These are phyloP conservation scores for Stellera chamaejasme DNA, from an alignment of 345 rosid genomes.

Conservation along the genomic window DNA sequence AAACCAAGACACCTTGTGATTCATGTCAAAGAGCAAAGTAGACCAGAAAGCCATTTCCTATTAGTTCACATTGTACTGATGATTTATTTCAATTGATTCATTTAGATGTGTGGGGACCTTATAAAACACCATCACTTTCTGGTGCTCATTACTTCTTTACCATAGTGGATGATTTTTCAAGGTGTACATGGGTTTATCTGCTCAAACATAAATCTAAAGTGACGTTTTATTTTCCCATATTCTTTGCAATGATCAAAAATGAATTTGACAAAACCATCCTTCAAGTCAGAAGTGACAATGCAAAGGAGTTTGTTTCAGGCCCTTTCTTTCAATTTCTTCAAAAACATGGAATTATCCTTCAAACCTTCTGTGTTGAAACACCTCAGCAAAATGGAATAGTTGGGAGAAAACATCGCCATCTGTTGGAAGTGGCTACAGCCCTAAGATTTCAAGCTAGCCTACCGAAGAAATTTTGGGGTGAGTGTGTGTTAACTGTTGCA, in stretches of 20 bases:
- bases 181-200: background rate
- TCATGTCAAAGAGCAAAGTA: background rate
- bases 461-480: background rate
- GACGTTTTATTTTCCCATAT: background rate
- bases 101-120: background rate
- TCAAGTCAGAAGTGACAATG: too few relatives aligned
- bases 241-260: background rate
- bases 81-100: background rate
- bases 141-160: conserved; percentile 1
- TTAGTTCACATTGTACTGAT: background rate
- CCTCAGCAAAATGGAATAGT: too few relatives aligned
- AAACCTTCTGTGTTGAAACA: too few relatives aligned
- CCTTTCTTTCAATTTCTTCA: too few relatives aligned
- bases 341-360: too few relatives aligned
- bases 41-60: background rate
- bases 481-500: background rate
- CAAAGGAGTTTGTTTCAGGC: too few relatives aligned
- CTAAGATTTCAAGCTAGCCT: background rate
- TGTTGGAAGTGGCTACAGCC: conserved; percentile 1
- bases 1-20: background rate
- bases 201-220: background rate
- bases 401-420: background rate
- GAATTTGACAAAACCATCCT: background rate
- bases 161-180: conserved; percentile 6
- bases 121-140: too few relatives aligned